Percentiles rank a stretch among this genome's conserved stretches.
These are phyloP conservation scores for Dryas drummondii DNA, from an alignment of 306 rosid species.

Conservation along the genomic window DNA sequence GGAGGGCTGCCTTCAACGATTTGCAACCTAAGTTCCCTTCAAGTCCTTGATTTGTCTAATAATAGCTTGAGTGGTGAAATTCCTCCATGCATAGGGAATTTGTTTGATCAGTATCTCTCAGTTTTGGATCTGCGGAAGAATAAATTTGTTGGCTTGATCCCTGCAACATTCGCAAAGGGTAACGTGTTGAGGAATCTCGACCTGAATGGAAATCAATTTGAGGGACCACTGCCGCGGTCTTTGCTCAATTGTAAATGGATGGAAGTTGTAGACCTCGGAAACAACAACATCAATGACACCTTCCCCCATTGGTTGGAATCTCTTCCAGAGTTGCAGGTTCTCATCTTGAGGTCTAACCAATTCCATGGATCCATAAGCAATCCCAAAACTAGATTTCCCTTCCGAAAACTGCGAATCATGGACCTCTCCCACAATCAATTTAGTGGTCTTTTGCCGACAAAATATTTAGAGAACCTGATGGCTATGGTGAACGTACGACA, in stretches of 20 bases:
- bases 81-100: background rate
- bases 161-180: background rate
- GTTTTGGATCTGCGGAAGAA: slow-evolving; percentile 17
- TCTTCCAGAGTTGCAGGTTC: background rate
- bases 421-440: background rate
- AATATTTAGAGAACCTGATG: background rate
- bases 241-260: too few species aligned
- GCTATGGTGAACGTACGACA: background rate
- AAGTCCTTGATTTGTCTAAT: slow-evolving; percentile 3
- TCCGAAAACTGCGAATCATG: background rate
- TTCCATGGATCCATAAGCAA: background rate
- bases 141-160: background rate
- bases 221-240: too few species aligned
- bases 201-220: too few species aligned
- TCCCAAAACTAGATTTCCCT: background rate
- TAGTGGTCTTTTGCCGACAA: background rate
- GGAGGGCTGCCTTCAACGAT: background rate
- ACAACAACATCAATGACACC: background rate
- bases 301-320: background rate
- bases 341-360: background rate
- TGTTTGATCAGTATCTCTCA: too few species aligned
- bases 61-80: background rate
- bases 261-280: background rate
- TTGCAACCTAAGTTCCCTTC: too few species aligned
- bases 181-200: background rate